Conservation (phyloP, 2,329 filamentous ascomycete species). For the Lasiodiplodia gonubiensis region DNA sequence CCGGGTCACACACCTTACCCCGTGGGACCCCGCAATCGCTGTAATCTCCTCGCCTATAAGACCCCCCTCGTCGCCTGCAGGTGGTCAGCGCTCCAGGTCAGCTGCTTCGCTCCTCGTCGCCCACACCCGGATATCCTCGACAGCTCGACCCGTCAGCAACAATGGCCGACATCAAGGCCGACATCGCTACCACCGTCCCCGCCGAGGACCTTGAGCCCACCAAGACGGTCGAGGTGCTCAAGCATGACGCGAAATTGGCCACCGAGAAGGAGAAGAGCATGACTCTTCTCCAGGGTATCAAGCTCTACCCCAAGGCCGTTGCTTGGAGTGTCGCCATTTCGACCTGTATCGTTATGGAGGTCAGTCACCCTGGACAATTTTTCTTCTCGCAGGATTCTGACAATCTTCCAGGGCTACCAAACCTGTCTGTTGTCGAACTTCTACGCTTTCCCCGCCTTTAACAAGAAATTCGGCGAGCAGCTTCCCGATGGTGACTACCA, state of each 20-base stretch:
- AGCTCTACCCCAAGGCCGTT: constrained; percentile 85
- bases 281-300: constrained; percentile 73
- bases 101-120: constrained; percentile 9
- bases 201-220: constrained; percentile 39
- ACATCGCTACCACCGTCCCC: constrained; percentile 28
- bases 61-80: neutral
- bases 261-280: constrained; percentile 57
- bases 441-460: constrained; percentile 60
- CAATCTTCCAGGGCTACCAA: constrained; percentile 68
- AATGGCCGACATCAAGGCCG: constrained; percentile 18
- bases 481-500: constrained; percentile 48
- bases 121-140: neutral
- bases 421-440: constrained; percentile 82
- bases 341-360: constrained; percentile 85
- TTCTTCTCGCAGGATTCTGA: neutral
- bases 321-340: constrained; percentile 84
- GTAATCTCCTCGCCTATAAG: constrained; percentile 1
- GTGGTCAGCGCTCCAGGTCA: constrained; percentile 10
- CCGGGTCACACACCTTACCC: neutral
- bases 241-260: constrained; percentile 51
- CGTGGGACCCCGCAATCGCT: constrained; percentile 18
- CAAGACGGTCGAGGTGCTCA: constrained; percentile 39
- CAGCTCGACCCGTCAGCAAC: neutral
- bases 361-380: neutral
- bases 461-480: constrained; percentile 52